These are phyloP conservation scores for Parsonsia alboflavescens DNA, from an alignment of 257 asterid genomes.

Conservation along the genomic window DNA sequence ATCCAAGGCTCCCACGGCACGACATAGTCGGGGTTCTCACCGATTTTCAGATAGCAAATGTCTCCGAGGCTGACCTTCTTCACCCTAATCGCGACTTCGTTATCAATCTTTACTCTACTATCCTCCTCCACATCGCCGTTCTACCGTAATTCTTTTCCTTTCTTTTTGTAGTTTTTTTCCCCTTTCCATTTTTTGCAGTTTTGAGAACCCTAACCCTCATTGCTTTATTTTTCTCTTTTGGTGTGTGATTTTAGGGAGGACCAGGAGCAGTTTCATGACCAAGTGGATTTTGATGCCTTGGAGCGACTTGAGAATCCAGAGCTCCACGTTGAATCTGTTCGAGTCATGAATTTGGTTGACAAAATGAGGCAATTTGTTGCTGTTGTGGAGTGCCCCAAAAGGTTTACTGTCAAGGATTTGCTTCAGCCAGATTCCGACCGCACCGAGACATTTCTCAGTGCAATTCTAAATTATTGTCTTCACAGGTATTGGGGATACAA, in stretches of 20 bases:
- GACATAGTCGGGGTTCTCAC: slow-evolving; percentile 47
- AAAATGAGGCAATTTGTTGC: slow-evolving; percentile 40
- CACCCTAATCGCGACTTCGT: slow-evolving; percentile 56
- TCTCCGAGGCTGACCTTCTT: slow-evolving; percentile 59
- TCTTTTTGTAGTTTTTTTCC: neutral
- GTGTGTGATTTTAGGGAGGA: slow-evolving; percentile 46
- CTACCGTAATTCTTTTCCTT: slow-evolving; percentile 30
- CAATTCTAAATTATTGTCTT: slow-evolving; percentile 68
- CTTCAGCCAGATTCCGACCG: slow-evolving; percentile 73
- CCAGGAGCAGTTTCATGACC: slow-evolving; percentile 30
- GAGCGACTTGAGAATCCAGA: slow-evolving; percentile 81
- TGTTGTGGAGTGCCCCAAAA: slow-evolving; percentile 49
- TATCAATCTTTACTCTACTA: slow-evolving; percentile 53
- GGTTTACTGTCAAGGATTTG: slow-evolving; percentile 65
- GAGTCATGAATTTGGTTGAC: slow-evolving; percentile 43
- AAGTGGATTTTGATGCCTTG: slow-evolving; percentile 75
- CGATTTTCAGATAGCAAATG: slow-evolving; percentile 45
- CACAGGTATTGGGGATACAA: slow-evolving; percentile 42
- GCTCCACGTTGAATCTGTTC: slow-evolving; percentile 55
- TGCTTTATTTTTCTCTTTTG: neutral
- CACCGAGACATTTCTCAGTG: slow-evolving; percentile 61
- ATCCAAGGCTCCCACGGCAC: slow-evolving; percentile 51
- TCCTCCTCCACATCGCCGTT: slow-evolving; percentile 44
- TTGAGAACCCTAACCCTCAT: slow-evolving; percentile 14
- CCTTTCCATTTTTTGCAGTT: neutral